A percentile compares a stretch with the other conserved stretches of the same genome.
Conservation (phyloP, 108 stramenopile species). For the Skeletonema tropicum region DNA sequence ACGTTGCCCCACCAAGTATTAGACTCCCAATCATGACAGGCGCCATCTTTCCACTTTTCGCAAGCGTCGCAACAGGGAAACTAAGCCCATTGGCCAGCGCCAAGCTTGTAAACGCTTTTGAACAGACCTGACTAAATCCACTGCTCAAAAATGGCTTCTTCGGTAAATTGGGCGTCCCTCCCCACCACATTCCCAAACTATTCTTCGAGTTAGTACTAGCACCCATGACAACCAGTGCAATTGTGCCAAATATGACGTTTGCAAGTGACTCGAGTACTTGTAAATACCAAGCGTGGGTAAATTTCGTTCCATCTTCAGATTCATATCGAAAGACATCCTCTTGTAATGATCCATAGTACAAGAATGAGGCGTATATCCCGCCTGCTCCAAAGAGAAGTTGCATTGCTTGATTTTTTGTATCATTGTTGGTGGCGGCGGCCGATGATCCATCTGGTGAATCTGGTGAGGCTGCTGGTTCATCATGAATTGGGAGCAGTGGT, state of each 20-base stretch:
- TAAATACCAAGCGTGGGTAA: conserved; percentile 73
- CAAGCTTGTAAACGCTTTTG: conserved; percentile 72
- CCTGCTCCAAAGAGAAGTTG: conserved; percentile 66
- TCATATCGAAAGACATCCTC: conserved; percentile 83
- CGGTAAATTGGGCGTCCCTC: conserved; percentile 51
- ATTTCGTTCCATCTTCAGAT: conserved; percentile 60
- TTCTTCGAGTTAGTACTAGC: conserved; percentile 17
- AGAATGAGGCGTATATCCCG: conserved; percentile 85
- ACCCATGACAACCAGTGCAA: conserved; percentile 47
- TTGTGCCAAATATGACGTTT: conserved; percentile 63
- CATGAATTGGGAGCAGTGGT: neutral
- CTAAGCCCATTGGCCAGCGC: conserved; percentile 68
- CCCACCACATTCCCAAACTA: conserved; percentile 23
- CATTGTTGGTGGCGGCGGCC: neutral
- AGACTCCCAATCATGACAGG: conserved; percentile 84
- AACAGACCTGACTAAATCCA: conserved; percentile 68
- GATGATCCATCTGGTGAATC: neutral
- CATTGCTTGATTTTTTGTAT: conserved; percentile 40
- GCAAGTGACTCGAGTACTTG: conserved; percentile 73
- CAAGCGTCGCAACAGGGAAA: conserved; percentile 91
- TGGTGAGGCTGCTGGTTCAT: neutral
- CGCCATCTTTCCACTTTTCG: conserved; percentile 93
- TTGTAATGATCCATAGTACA: conserved; percentile 85
- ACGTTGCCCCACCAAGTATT: conserved; percentile 64
- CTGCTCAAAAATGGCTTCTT: conserved; percentile 54